A percentile compares a stretch with the other conserved stretches of the same genome.
Conservation (phyloP, 768 basidiomycete genomes). For the Floccularia luteovirens region DNA sequence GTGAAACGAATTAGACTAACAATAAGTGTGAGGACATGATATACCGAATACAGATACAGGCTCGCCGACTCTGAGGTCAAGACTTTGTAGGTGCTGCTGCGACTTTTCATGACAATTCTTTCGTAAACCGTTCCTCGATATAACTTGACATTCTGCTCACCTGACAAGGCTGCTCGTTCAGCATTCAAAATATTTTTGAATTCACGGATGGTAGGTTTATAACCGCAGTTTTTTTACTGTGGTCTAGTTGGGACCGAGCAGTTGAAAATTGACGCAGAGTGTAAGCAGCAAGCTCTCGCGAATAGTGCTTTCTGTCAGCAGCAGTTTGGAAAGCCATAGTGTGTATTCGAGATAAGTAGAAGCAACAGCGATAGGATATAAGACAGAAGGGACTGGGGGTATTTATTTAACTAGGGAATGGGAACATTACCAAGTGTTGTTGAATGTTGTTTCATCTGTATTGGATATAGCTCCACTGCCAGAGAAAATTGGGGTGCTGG, state of each 20-base stretch:
- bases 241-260: constrained; percentile 25
- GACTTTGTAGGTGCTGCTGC: too few relatives aligned
- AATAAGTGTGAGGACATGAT: too few relatives aligned
- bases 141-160: neutral
- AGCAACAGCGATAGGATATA: neutral
- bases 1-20: too few relatives aligned
- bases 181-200: constrained; percentile 15
- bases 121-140: too few relatives aligned
- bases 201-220: constrained; percentile 29
- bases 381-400: neutral
- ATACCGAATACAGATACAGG: too few relatives aligned
- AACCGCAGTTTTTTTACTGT: constrained; percentile 21
- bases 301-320: constrained; percentile 27
- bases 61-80: too few relatives aligned
- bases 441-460: too few relatives aligned
- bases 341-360: too few relatives aligned
- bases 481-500: too few relatives aligned
- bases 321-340: constrained; percentile 11
- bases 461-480: too few relatives aligned
- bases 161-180: constrained; percentile 10
- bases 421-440: neutral
- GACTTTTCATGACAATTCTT: too few relatives aligned
- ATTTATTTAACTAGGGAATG: too few relatives aligned
- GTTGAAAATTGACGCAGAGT: constrained; percentile 37
- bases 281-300: constrained; percentile 39